Evolutionary conservation across 169 alveolate genomes (phyloP), one percentile per base, ranked within the genome.

Genomic region (Theileria annulata): DNA sequence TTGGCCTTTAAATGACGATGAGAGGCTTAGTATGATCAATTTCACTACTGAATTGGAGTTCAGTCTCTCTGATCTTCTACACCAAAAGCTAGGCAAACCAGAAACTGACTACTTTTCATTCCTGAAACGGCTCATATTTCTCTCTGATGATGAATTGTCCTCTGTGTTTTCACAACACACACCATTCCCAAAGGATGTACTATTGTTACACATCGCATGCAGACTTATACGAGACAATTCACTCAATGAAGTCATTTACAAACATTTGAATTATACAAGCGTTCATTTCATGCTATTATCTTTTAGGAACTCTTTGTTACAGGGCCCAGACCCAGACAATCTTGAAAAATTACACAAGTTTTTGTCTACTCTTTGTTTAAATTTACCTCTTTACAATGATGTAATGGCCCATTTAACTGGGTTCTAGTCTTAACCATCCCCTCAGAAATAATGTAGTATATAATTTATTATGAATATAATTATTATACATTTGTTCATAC

Each of bases 1-100:
- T 23, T 84, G 87, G 90, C 90, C 87, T 2, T 66, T 84, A 60
- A 75, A 33, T 21, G 90, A 84, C 42, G 83, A 84, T 28, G 90
- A 84, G 48, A 68, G 69, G 54, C 64, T 84, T 0, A 21, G 67
- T 15, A 81, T 84, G 23, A 56, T 84, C 27, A 62, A 74, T 51
- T 66, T 63, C 23, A 60, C 68, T 37, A 84, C 90, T n/a, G 87
- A 77, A 37, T 51, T 84, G n/a, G 90, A 84, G 74, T 74, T 84
- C 78, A 75, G 75, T 3, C 71, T 84, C n/a, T 66, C 90, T 0
- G 90, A 84, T 28, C 31, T 84, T 30, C 63, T 75, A 25, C 48
- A 51, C 25, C 78, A 66, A 62, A 60, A 80, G 47, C 77, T 77
- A 56, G 83, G 82, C 33, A 62, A 74, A 31, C 15, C 28, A n/a